These are phyloP conservation scores for Talaromyces sp. DNA, from an alignment of 2,329 filamentous ascomycete genomes.

Conservation along the genomic window DNA sequence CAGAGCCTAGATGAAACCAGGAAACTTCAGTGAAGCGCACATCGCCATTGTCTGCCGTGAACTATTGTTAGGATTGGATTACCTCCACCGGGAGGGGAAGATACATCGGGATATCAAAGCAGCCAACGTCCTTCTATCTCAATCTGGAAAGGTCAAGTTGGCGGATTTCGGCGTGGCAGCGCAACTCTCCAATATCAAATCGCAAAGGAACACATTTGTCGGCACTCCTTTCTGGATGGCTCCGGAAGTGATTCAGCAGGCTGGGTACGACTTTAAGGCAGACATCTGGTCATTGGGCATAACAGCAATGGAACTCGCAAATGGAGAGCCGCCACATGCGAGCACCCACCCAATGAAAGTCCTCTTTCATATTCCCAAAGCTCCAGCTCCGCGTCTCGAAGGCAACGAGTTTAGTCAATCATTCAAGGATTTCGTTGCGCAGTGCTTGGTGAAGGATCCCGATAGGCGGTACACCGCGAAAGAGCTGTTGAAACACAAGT, in stretches of 20 bases:
- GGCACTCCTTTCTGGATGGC: conserved; percentile 98
- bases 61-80: conserved; percentile 82
- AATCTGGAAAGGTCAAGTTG: conserved; percentile 85
- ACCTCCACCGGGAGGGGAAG: conserved; percentile 88
- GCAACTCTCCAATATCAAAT: conserved; percentile 95
- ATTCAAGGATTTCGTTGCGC: conserved; percentile 88
- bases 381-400: conserved; percentile 75
- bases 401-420: conserved; percentile 75
- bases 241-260: conserved; percentile 86
- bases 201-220: conserved; percentile 93
- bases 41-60: conserved; percentile 94
- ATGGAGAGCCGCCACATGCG: conserved; percentile 82
- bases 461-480: conserved; percentile 78
- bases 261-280: conserved; percentile 78
- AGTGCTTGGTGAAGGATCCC: conserved; percentile 88
- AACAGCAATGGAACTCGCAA: conserved; percentile 82
- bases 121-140: conserved; percentile 89
- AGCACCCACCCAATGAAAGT: conserved; percentile 91
- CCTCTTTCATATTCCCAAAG: conserved; percentile 84
- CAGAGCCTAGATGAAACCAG: conserved; percentile 69
- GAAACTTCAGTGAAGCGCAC: conserved; percentile 78
- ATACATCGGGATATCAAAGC: conserved; percentile 97
- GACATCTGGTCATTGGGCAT: conserved; percentile 93
- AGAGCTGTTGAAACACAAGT: conserved; percentile 81
- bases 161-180: conserved; percentile 97